phyloP scores from a whole-genome alignment of 2,329 filamentous ascomycete species.

The Fusarium papillatum region DNA sequence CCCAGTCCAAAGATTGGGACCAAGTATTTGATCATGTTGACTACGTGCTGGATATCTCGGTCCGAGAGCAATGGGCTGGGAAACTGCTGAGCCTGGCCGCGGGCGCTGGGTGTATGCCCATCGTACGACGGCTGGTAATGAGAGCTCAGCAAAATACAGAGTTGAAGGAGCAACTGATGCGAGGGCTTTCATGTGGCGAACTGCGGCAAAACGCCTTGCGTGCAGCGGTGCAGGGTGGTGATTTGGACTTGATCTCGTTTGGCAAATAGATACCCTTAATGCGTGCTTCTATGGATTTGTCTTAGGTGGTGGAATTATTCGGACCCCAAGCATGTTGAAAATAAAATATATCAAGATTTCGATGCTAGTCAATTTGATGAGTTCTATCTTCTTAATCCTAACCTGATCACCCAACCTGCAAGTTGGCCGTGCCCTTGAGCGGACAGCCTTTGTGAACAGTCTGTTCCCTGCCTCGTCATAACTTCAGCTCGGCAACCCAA shows the following conservation, averaged over 20 bases:
- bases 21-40: constrained; percentile 5
- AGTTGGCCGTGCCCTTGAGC: background rate
- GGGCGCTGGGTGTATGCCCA: constrained; percentile 40
- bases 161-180: constrained; percentile 3
- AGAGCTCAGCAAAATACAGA: background rate
- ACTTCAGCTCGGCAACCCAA: too few relatives aligned
- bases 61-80: constrained; percentile 42
- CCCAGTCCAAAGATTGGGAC: background rate
- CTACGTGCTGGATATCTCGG: constrained; percentile 26
- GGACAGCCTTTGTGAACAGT: too few relatives aligned
- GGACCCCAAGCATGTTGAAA: background rate
- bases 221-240: background rate
- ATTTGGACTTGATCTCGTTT: background rate
- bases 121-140: constrained; percentile 7
- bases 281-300: background rate
- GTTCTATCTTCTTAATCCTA: background rate
- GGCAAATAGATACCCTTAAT: background rate
- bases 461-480: too few relatives aligned
- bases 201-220: background rate
- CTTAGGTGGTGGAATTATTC: background rate
- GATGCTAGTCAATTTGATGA: background rate
- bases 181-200: background rate
- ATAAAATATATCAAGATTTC: background rate
- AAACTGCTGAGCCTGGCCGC: constrained; percentile 43
- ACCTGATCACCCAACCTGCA: background rate